phyloP scores from a whole-genome alignment of 2,329 filamentous ascomycete species.

The Colletotrichum sp. region DNA sequence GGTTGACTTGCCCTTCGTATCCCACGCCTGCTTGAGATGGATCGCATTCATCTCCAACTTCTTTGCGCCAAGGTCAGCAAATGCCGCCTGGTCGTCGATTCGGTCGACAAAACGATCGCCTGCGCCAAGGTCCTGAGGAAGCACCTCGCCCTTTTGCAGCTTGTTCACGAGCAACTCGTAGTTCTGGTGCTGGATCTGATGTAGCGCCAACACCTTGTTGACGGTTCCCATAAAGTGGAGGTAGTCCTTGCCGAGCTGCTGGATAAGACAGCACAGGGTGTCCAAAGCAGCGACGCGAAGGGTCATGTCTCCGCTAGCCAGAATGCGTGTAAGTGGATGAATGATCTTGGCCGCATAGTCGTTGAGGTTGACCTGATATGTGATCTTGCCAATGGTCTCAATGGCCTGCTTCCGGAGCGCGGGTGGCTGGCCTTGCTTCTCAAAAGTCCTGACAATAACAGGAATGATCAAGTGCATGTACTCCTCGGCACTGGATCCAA shows the following conservation, averaged over 20 bases:
- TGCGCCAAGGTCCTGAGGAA: constrained; percentile 94
- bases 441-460: constrained; percentile 92
- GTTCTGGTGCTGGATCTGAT: constrained; percentile 87
- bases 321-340: constrained; percentile 85
- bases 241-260: constrained; percentile 95
- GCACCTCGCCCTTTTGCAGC: constrained; percentile 88
- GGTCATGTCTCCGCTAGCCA: constrained; percentile 73
- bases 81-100: constrained; percentile 74
- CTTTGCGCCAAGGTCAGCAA: constrained; percentile 86
- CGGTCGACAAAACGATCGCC: constrained; percentile 81
- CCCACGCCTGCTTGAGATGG: constrained; percentile 96
- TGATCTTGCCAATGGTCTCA: constrained; percentile 92
- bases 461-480: constrained; percentile 99
- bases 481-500: constrained; percentile 93
- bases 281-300: constrained; percentile 86
- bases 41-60: constrained; percentile 98
- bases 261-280: constrained; percentile 92
- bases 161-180: constrained; percentile 93
- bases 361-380: constrained; percentile 94
- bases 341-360: constrained; percentile 97
- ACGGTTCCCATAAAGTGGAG: constrained; percentile 92
- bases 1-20: constrained; percentile 94
- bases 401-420: constrained; percentile 88
- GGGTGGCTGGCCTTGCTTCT: constrained; percentile 81
- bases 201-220: constrained; percentile 80